Evolutionary conservation across 345 rosid species (phyloP).

Genomic region (Camelina laxa): DNA sequence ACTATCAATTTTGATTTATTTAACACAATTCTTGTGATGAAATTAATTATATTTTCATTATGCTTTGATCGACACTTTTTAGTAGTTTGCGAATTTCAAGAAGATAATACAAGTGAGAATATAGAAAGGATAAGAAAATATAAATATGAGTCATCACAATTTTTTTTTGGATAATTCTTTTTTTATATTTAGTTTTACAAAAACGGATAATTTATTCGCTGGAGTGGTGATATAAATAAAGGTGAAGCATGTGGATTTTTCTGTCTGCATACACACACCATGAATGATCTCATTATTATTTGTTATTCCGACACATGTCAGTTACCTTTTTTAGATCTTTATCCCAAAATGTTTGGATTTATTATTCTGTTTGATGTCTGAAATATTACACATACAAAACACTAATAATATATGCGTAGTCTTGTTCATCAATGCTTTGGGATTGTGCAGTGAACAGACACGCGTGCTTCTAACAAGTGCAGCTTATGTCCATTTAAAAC

Average conservation of each 20-base stretch:
- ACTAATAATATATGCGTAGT: too few species aligned
- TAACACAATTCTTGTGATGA: not conserved
- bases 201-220: constrained; percentile 35
- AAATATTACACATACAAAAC: not conserved
- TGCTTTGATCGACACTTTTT: constrained; percentile 1
- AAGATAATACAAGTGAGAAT: constrained; percentile 24
- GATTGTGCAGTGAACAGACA: constrained; percentile 81
- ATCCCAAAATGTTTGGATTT: constrained; percentile 32
- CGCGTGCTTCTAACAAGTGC: constrained; percentile 82
- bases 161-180: not conserved
- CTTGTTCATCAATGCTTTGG: constrained; percentile 1
- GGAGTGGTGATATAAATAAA: constrained; percentile 8
- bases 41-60: not conserved
- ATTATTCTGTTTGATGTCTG: constrained; percentile 12
- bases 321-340: not conserved
- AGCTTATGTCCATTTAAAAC: constrained; percentile 93
- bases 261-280: not conserved
- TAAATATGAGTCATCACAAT: constrained; percentile 14
- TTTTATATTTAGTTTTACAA: not conserved
- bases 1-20: not conserved
- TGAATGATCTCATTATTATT: not conserved
- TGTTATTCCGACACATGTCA: constrained; percentile 38
- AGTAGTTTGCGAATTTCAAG: constrained; percentile 25
- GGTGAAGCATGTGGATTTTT: constrained; percentile 33
- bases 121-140: not conserved